These are phyloP conservation scores for Aristolochia contorta DNA, from an alignment of 164 flowering plant genomes.

Conservation along the genomic window DNA sequence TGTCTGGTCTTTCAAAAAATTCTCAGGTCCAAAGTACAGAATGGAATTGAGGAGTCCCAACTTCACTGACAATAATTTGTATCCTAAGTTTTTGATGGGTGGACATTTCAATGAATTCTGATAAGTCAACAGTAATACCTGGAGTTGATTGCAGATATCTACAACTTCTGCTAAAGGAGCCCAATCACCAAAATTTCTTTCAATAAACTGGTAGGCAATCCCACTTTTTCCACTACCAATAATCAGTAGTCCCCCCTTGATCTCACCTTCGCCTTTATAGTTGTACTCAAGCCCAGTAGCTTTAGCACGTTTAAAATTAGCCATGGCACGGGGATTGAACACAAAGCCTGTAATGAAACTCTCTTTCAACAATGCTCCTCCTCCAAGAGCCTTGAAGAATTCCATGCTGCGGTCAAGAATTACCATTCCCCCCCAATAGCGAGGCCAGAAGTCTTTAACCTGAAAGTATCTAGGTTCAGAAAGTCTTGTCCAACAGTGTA, in stretches of 20 bases:
- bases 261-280: slow-evolving; percentile 65
- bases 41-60: no score
- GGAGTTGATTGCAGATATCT: slow-evolving; percentile 43
- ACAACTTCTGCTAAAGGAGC: slow-evolving; percentile 59
- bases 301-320: slow-evolving; percentile 68
- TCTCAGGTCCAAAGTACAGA: no score
- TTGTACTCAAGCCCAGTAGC: slow-evolving; percentile 44
- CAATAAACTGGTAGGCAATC: slow-evolving; percentile 71
- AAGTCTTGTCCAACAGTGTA: not conserved
- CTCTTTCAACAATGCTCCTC: slow-evolving; percentile 63
- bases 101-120: not conserved
- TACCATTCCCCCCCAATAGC: slow-evolving; percentile 71
- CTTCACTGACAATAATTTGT: no score
- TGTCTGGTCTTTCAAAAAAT: no score
- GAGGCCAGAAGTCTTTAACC: slow-evolving; percentile 82
- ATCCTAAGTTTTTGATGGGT: not conserved
- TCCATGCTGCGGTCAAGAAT: slow-evolving; percentile 37
- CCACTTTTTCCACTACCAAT: slow-evolving; percentile 64
- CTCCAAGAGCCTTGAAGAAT: slow-evolving; percentile 75
- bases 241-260: slow-evolving; percentile 65
- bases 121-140: slow-evolving; percentile 22
- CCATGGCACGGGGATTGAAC: slow-evolving; percentile 54
- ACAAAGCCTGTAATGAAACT: slow-evolving; percentile 67
- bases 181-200: slow-evolving; percentile 80
- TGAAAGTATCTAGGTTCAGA: slow-evolving; percentile 9